phyloP scores from a whole-genome alignment of 1,284 basidiomycete genomes.

The Taiwanofungus camphoratus region DNA sequence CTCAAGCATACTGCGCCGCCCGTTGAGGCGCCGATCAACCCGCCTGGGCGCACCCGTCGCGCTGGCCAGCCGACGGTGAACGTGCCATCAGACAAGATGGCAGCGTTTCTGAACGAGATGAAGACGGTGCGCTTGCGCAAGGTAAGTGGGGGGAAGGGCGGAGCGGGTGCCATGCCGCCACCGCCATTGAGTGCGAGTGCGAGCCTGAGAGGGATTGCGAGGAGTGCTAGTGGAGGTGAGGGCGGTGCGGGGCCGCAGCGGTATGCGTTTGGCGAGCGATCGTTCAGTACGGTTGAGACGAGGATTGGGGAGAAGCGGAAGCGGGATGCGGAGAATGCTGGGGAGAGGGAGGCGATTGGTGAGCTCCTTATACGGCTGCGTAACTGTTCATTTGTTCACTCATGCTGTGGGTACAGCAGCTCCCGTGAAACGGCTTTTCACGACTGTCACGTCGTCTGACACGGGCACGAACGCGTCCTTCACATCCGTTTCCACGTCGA shows the following conservation, averaged over 20 bases:
- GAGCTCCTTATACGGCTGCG: too few relatives aligned
- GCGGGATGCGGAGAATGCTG: conserved; percentile 10
- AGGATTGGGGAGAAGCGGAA: conserved; percentile 23
- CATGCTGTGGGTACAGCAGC: conserved; percentile 9
- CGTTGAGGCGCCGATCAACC: conserved; percentile 60
- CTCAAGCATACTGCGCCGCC: conserved; percentile 55
- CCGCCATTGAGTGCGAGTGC: conserved; percentile 9
- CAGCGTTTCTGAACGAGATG: conserved; percentile 71
- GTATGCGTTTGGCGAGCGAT: conserved; percentile 14
- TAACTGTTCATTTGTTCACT: too few relatives aligned
- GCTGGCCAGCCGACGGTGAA: conserved; percentile 62
- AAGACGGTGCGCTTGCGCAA: conserved; percentile 64
- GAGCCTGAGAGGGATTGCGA: conserved; percentile 9
- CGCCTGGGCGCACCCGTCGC: conserved; percentile 30
- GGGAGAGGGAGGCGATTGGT: too few relatives aligned
- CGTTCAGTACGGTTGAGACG: conserved; percentile 17
- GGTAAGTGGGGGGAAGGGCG: conserved; percentile 26
- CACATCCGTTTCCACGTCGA: conserved; percentile 6
- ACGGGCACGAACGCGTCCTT: neutral
- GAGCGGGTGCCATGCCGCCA: conserved; percentile 13
- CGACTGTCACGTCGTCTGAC: conserved; percentile 8
- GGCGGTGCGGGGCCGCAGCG: too few relatives aligned
- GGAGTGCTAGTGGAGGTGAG: conserved; percentile 11
- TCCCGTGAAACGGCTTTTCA: conserved; percentile 14
- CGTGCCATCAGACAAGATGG: conserved; percentile 72